Base-by-base conservation (phyloP, 306 rosid genomes). In the Benincasa hispida region DNA sequence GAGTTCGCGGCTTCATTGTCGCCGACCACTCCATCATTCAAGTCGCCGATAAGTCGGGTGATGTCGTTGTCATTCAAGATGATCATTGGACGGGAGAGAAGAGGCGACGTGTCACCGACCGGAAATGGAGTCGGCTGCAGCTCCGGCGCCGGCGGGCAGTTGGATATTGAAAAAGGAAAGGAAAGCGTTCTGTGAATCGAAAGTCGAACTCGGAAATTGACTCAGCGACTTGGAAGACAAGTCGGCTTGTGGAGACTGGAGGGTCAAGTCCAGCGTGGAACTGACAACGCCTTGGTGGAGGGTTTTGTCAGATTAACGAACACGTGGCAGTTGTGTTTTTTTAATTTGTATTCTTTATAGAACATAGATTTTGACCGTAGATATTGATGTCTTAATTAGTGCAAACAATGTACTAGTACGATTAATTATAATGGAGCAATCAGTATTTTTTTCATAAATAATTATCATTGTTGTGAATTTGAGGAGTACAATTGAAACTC, bases 51-150 rank as follows among this genome's bases (percentile, higher is more conserved):
- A 84, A 85, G 91, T 55, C 91, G 93, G 3, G 81, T 91, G 85
- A 77, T 77, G 80, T 77, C 80, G n/a, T 3, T 87, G 83, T 93
- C 97, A 70, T 85, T 93, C 3, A 87, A 70, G 84, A 82, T 91
- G 51, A 86, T 93, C 0, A 79, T 93, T 1, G 86, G 96, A 55
- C 81, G 89, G 78, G 95, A 91, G 18, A 75, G 53, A 35, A 81
- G 86, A 47, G 54, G 72, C 8, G 84, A 85, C 22, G 19, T 58
- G 73, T 91, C 91, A 0, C 91, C 97, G 2, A 54, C 89, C 9
- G 84, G 84, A 1, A 54, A 81, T 37, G 68, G 25, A 0, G 87
- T 9, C 19, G 78, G 82, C n/a, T 81, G 82, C 25, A 66, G 73
- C 51, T 66, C 73, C 30, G 51, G 27, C 19, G 10, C 10, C 51